Base-by-base conservation (phyloP, 371 early-diverging fungal genomes). In the Saksenaea vasiformis region DNA sequence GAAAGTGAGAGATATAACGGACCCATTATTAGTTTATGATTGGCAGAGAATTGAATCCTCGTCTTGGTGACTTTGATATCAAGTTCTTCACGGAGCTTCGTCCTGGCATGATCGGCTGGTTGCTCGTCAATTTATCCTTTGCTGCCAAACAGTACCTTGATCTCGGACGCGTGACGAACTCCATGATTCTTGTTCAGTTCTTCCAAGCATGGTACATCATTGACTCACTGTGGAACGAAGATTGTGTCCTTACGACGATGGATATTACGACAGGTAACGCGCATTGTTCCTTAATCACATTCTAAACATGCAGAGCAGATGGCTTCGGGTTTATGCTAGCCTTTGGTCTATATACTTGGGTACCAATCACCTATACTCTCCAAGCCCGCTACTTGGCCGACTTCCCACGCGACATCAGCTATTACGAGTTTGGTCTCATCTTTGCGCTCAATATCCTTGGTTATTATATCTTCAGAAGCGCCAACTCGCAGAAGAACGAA, bases 281-380 rank as follows among this genome's bases (percentile, higher is more conserved):
- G n/a, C n/a, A n/a, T n/a, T 19, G n/a, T n/a, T 43, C 36, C 54
- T 41, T 54, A 10, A n/a, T 13, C 47, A 14, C 13, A 4, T 0
- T 22, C 9, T 36, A 35, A 38, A 24, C 38, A 7, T 13, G 9
- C 8, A 9, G 5, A 13, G 8, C 66, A 79, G 98, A 97, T 66
- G 97, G 98, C 15, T 95, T 97, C 74, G 98, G 98, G 14, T 95
- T 84, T 77, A 96, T 96, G 98, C 86, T 97, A 38, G 84, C 88
- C 10, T 93, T 91, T 79, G 97, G 97, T 15, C 83, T 95, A 61
- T 78, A 95, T 54, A 86, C 89, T 14, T 97, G 95, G 95, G 89
- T 98, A 24, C 96, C 96, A n/a, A 90, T 93, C 76, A 89, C 88
- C 24, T 98, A 93, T 71, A 85, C 93, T 7, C 72, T 96, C 26